phyloP scores from a whole-genome alignment of 805 yeast species.

The Nakazawaea ernobii region DNA sequence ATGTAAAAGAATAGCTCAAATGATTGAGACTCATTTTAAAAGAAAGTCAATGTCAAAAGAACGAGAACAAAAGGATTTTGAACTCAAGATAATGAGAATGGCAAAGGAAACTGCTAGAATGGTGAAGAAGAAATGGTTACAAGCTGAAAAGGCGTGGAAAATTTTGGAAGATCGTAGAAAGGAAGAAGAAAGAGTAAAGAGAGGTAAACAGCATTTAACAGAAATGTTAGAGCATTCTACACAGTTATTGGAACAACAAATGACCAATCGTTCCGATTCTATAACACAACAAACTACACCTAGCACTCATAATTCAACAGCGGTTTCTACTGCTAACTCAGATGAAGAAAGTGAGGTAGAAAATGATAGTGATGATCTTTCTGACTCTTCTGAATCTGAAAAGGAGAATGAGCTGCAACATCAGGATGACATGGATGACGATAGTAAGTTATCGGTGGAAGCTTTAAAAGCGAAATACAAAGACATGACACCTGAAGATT shows the following conservation, averaged over 20 bases:
- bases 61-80: conserved; percentile 67
- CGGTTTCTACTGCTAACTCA: conserved; percentile 13
- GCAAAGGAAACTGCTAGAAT: conserved; percentile 82
- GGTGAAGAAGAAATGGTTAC: conserved; percentile 84
- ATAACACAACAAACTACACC: conserved; percentile 23
- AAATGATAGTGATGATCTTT: conserved; percentile 15
- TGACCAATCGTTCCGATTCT: conserved; percentile 32
- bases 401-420: conserved; percentile 16
- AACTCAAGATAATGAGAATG: conserved; percentile 57
- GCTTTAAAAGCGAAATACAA: conserved; percentile 54
- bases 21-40: conserved; percentile 84
- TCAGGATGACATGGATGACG: conserved; percentile 29
- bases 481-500: conserved; percentile 19
- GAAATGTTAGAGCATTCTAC: conserved; percentile 90
- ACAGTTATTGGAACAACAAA: conserved; percentile 80
- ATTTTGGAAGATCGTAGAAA: conserved; percentile 71
- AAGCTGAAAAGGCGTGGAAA: conserved; percentile 77
- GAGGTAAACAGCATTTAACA: conserved; percentile 82
- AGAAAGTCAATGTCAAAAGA: conserved; percentile 87
- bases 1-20: conserved; percentile 66
- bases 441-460: conserved; percentile 47
- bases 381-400: conserved; percentile 20
- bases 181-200: conserved; percentile 71
- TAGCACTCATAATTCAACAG: conserved; percentile 14
- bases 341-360: conserved; percentile 20